These are phyloP conservation scores for Cladosporium velox DNA, from an alignment of 2,329 filamentous ascomycete genomes.

Conservation along the genomic window DNA sequence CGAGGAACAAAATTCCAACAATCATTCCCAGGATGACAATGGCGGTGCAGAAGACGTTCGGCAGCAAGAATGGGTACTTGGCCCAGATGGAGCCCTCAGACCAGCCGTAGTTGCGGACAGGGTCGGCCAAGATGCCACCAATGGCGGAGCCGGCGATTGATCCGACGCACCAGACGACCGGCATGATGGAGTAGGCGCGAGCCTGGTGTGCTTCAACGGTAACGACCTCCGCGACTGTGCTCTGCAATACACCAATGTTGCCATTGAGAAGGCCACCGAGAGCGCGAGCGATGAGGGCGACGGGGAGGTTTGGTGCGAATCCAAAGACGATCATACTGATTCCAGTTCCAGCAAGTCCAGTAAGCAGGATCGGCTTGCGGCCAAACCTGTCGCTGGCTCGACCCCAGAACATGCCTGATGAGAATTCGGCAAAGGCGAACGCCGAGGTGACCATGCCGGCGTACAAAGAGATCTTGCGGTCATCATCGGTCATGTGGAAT, in stretches of 20 bases:
- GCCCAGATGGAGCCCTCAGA: constrained; percentile 72
- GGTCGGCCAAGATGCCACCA: constrained; percentile 84
- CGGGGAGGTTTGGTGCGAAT: constrained; percentile 77
- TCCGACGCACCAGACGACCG: constrained; percentile 96
- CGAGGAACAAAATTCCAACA: constrained; percentile 81
- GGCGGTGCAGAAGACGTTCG: constrained; percentile 85
- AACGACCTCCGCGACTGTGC: constrained; percentile 90
- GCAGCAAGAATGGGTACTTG: constrained; percentile 82
- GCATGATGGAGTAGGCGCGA: constrained; percentile 95
- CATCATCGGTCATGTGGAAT: constrained; percentile 79
- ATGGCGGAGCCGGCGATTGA: constrained; percentile 92
- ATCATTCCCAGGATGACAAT: constrained; percentile 74
- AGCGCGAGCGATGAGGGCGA: constrained; percentile 83
- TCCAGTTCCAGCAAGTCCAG: constrained; percentile 86
- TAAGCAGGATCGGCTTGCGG: constrained; percentile 87
- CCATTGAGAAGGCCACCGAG: constrained; percentile 91
- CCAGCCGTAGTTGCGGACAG: constrained; percentile 69
- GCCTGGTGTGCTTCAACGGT: constrained; percentile 92
- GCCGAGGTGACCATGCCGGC: constrained; percentile 95
- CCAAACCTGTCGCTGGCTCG: constrained; percentile 88
- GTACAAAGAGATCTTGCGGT: constrained; percentile 83
- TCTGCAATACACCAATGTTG: constrained; percentile 94
- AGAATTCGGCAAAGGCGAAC: constrained; percentile 94
- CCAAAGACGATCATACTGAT: constrained; percentile 92
- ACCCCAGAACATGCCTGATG: constrained; percentile 90